phyloP scores from a whole-genome alignment of 2,329 filamentous ascomycete genomes.

The Phaeoacremonium minimum region DNA sequence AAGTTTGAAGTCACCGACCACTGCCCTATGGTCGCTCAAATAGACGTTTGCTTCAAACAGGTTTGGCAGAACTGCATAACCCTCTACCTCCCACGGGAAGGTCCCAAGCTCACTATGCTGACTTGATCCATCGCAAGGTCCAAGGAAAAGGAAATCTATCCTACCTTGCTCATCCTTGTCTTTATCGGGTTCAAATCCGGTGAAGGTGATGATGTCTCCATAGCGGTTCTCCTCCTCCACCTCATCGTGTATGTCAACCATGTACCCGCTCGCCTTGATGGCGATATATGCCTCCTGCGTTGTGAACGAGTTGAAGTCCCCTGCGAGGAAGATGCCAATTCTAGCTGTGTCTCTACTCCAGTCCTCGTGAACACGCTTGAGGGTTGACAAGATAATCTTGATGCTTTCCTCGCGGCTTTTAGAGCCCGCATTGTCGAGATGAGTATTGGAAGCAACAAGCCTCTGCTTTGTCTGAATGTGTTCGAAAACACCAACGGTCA shows the following conservation, averaged over 20 bases:
- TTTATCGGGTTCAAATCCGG: conserved; percentile 34
- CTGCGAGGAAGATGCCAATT: conserved; percentile 29
- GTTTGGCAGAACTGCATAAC: too few species aligned
- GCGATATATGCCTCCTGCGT: conserved; percentile 32
- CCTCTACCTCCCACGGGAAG: conserved; percentile 34
- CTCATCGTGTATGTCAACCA: conserved; percentile 12
- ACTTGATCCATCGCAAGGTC: conserved; percentile 12
- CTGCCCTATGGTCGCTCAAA: conserved; percentile 8
- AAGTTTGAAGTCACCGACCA: conserved; percentile 2
- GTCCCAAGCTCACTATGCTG: conserved; percentile 28
- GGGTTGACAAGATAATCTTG: conserved; percentile 32
- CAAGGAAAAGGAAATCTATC: conserved; percentile 37
- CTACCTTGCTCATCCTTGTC: conserved; percentile 17
- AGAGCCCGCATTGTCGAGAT: conserved; percentile 45
- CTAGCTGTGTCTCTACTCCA: too few species aligned
- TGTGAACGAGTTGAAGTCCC: conserved; percentile 41
- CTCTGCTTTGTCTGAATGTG: conserved; percentile 29
- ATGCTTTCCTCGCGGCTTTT: conserved; percentile 39
- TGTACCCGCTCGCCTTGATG: conserved; percentile 18
- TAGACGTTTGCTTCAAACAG: too few species aligned
- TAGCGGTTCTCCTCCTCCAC: conserved; percentile 16
- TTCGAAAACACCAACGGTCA: conserved; percentile 42
- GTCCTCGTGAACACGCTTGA: conserved; percentile 17
- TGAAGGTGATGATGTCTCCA: conserved; percentile 38
- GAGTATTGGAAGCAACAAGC: conserved; percentile 45